Conservation (phyloP, 371 early-diverging fungal species). For the Syncephalastrum contaminatum region DNA sequence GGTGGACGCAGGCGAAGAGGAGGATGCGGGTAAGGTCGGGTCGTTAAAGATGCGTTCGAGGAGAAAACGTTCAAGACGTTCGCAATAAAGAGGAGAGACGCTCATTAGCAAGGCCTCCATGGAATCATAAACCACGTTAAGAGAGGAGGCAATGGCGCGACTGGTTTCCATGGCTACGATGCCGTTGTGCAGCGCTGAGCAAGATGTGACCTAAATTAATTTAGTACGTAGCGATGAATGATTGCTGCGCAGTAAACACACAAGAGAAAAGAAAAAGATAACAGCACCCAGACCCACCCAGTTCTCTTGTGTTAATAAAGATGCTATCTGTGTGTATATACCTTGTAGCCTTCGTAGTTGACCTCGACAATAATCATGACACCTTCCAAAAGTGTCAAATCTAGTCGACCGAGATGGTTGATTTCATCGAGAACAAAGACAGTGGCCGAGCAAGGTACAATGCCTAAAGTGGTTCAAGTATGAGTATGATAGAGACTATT, state of each 20-base stretch:
- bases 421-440: conserved; percentile 39
- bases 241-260: background rate
- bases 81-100: conserved; percentile 31
- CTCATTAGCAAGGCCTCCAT: conserved; percentile 38
- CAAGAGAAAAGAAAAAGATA: background rate
- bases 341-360: conserved; percentile 36
- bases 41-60: too few relatives aligned
- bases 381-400: conserved; percentile 40
- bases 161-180: background rate
- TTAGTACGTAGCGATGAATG: background rate
- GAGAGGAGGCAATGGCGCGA: too few relatives aligned
- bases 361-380: conserved; percentile 41
- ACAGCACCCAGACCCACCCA: background rate
- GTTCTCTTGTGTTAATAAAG: conserved; percentile 2
- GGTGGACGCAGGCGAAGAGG: too few relatives aligned
- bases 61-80: conserved; percentile 12
- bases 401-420: conserved; percentile 30
- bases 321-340: conserved; percentile 7
- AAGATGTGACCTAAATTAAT: conserved; percentile 6
- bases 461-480: conserved; percentile 4
- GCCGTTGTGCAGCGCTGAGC: background rate
- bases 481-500: too few relatives aligned
- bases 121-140: conserved; percentile 29
- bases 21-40: too few relatives aligned
- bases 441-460: conserved; percentile 47